A percentile compares a stretch with the other conserved stretches of the same genome.
These are phyloP conservation scores for Penicillium arizonense DNA, from an alignment of 495 filamentous ascomycete species.

Conservation along the genomic window DNA sequence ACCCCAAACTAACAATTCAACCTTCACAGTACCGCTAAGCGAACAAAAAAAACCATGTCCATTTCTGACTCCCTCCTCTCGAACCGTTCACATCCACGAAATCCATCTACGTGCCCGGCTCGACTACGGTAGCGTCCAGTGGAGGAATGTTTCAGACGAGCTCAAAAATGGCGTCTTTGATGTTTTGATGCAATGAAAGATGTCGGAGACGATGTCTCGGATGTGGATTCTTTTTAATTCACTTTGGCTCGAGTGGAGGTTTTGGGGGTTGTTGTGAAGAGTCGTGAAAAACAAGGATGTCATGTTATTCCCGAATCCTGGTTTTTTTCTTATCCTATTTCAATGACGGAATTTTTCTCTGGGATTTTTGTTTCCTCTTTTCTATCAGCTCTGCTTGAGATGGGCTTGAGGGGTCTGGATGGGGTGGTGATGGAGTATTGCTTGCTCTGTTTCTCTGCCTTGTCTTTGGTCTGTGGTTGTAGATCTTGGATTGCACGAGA, in stretches of 20 bases:
- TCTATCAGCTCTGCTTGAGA: too few relatives aligned
- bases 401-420: too few relatives aligned
- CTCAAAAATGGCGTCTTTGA: slow-evolving; percentile 12
- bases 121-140: slow-evolving; percentile 19
- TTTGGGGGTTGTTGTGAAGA: slow-evolving; percentile 28
- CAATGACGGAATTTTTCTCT: slow-evolving; percentile 37
- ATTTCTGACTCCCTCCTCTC: slow-evolving; percentile 29
- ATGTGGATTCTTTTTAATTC: slow-evolving; percentile 2
- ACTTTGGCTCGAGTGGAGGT: slow-evolving; percentile 20
- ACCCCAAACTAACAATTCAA: slow-evolving; percentile 11
- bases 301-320: slow-evolving; percentile 28
- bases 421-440: too few relatives aligned
- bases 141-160: slow-evolving; percentile 18
- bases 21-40: slow-evolving; percentile 54
- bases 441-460: not conserved
- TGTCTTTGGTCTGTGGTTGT: not conserved
- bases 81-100: slow-evolving; percentile 39
- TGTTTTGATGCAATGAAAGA: not conserved
- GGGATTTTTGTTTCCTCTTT: slow-evolving; percentile 7
- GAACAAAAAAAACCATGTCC: slow-evolving; percentile 28
- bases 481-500: not conserved
- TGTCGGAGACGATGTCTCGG: too few relatives aligned
- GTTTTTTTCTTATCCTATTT: slow-evolving; percentile 33
- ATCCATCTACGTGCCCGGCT: slow-evolving; percentile 20
- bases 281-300: slow-evolving; percentile 30